Evolutionary conservation across 2,329 filamentous ascomycete genomes (phyloP), one percentile per base, ranked within the genome.

Genomic region (Gyromitra esculenta): DNA sequence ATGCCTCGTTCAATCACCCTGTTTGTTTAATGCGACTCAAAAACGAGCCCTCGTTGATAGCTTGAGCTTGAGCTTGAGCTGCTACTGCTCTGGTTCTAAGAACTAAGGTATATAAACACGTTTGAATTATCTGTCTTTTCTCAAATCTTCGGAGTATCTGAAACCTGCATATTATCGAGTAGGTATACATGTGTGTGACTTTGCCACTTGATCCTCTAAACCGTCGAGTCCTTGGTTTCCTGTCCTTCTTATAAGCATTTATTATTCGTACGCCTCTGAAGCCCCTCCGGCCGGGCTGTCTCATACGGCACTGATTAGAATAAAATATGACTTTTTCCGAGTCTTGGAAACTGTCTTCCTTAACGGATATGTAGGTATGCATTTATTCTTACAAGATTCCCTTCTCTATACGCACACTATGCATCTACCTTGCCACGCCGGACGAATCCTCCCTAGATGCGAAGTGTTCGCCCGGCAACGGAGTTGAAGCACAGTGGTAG

Each of bases 1-100:
- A 15, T 43, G 35, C 37, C 21, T 45, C 37, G 45, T n/a, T 52
- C 52, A 67, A 67, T 31, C 25, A 31, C 25, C 64, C 31, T 67
- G 13, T 56, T 67, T 43, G 56, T 37, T 52, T 43, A 9, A 56
- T 43, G 31, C 21, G 50, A 57, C 15, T 15, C 11, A 45, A 35
- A 63, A 31, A 31, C 25, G 25, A 31, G 0, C 25, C 25, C 25
- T 4, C 25, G 4, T 31, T 3, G 2, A 37, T 50, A 37, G n/a
- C 8, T 8, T 43, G 45, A 43, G 59, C 45, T 43, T n/a, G 56
- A 9, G 0, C 64, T 39, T 31, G 8, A 57, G 48, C 15, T 67
- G 3, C 3, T 31, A 25, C n/a, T 41, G 7, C 43, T 13, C 18
- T 18, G 35, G 21, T 21, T 25, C 11, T 18, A 45, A 13, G 13